Base-by-base conservation (phyloP, 306 rosid species). In the Trichosanthes cucumerina region DNA sequence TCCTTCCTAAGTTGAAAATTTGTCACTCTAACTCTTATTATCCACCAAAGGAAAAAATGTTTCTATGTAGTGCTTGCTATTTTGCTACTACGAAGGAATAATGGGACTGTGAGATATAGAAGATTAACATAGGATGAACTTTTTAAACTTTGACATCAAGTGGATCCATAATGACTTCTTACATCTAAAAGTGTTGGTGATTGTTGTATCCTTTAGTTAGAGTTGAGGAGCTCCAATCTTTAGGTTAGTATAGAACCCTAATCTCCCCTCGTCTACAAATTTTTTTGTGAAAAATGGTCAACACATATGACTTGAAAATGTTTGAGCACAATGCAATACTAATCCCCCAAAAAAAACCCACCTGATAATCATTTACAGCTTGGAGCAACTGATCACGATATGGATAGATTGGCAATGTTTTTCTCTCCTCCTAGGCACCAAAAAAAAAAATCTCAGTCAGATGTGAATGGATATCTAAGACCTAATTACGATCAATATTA, bases 361-460 rank as follows among this genome's bases (percentile, higher is more conserved):
- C 98, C 97, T 95, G 99, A 82, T 92, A 92, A 44, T 95, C 85
- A 9, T 88, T 2, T 72, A 95, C 7, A 74, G 99, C 99, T 83
- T 92, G 54, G 68, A 95, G 93, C 86, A 95, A 85, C 76, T 86
- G 88, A 19, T 95, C 97, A 50, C 97, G 91, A 86, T 87, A 95
- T 28, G 76, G 78, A 54, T 87, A 95, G 33, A 95, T 91, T 46
- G 97, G 99, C 79, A 95, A 83, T 31, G 86, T 85, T 83, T 88
- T 92, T 78, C 97, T 91, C 38, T 95, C 99, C 75, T 81, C 97
- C 93, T 94, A 81, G 69, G 77, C 53, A 33, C 75, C 19, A 34
- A 84, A 77, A 80, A 72, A 34, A n/a, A 44, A 80, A 74, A 31
- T 76, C 47, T 66, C 65, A 84, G 38, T 59, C 44, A 74, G 63